phyloP scores from a whole-genome alignment of 371 early-diverging fungal genomes.

The Circinella minor region DNA sequence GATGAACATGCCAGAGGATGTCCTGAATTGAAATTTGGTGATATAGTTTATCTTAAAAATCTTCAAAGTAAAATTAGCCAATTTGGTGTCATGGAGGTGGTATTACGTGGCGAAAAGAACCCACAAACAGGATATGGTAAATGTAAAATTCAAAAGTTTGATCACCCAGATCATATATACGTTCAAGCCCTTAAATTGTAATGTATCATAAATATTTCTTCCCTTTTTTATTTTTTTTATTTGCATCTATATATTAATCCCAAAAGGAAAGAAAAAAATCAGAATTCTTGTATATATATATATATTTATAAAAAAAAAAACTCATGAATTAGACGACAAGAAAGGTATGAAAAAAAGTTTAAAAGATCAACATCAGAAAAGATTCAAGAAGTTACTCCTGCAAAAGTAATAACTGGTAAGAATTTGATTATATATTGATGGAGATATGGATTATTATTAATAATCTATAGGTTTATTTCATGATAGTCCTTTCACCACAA shows the following conservation, averaged over 20 bases:
- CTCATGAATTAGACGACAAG: no score
- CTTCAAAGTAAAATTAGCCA: constrained; percentile 8
- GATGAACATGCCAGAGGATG: constrained; percentile 23
- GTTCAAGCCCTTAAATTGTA: background rate
- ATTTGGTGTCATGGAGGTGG: constrained; percentile 9
- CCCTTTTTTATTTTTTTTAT: no score
- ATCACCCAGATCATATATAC: background rate
- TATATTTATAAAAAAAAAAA: no score
- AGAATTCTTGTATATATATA: no score
- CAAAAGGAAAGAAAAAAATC: constrained; percentile 12
- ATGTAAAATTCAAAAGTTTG: constrained; percentile 10
- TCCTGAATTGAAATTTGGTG: constrained; percentile 16
- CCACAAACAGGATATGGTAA: background rate
- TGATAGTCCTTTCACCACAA: no score
- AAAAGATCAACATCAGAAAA: no score
- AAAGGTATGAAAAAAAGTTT: no score
- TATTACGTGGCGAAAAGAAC: constrained; percentile 15
- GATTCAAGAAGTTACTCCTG: no score
- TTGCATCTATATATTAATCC: background rate
- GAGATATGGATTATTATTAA: no score
- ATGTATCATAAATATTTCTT: background rate
- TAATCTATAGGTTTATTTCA: no score
- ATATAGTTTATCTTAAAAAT: constrained; percentile 19
- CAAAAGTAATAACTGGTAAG: no score
- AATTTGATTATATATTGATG: no score